Evolutionary conservation across 2,329 filamentous ascomycete genomes (phyloP).

Genomic region (Penicillium sp.): DNA sequence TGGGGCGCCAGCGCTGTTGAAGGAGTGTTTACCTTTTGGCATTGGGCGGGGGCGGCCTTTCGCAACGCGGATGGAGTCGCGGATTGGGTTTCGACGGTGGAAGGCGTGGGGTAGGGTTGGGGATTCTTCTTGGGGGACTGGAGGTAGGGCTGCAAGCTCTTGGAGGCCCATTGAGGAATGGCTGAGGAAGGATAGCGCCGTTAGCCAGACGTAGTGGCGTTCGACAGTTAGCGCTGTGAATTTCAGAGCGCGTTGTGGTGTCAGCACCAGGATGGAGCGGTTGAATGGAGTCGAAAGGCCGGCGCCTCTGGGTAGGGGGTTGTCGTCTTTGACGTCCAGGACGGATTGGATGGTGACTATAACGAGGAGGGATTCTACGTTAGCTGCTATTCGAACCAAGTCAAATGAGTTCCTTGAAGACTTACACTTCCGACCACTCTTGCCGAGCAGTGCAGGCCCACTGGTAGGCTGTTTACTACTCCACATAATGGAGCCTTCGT

Average conservation of each 20-base stretch:
- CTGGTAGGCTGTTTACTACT: constrained; percentile 94
- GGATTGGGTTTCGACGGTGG: constrained; percentile 61
- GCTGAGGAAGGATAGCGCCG: constrained; percentile 88
- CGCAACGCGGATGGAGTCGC: constrained; percentile 85
- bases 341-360: constrained; percentile 93
- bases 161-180: constrained; percentile 81
- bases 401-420: constrained; percentile 25
- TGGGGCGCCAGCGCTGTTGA: constrained; percentile 28
- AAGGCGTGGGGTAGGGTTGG: constrained; percentile 47
- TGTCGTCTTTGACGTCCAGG: constrained; percentile 93
- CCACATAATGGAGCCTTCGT: constrained; percentile 95
- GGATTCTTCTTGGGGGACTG: constrained; percentile 46
- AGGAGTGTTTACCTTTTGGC: constrained; percentile 42
- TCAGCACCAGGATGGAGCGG: constrained; percentile 91
- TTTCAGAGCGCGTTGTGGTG: constrained; percentile 88
- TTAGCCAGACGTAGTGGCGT: constrained; percentile 92
- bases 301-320: constrained; percentile 72
- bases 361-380: constrained; percentile 7
- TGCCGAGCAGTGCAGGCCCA: constrained; percentile 84
- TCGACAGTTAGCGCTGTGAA: constrained; percentile 83
- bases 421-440: constrained; percentile 91
- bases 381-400: neutral
- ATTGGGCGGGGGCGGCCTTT: constrained; percentile 63
- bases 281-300: constrained; percentile 65
- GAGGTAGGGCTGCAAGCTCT: constrained; percentile 63